A percentile compares a stretch with the other conserved stretches of the same genome.
Conservation (phyloP, 176 grass and related monocot genomes). For the Saccharum spontaneum region DNA sequence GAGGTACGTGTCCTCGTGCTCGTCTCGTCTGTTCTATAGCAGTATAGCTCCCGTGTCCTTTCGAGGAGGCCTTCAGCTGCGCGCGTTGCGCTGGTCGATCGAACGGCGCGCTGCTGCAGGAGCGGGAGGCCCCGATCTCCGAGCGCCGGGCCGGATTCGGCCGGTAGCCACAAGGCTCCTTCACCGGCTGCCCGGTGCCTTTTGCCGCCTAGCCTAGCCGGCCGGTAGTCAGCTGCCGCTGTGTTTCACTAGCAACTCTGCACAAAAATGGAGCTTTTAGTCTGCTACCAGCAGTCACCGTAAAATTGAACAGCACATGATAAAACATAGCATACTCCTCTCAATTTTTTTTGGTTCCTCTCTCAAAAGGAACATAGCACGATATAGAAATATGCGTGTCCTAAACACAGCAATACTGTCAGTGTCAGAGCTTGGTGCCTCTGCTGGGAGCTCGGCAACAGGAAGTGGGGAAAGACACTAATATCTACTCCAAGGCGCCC, state of each 20-base stretch:
- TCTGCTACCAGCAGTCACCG: background rate
- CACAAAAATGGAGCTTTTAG: background rate
- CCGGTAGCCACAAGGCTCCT: background rate
- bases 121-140: too few species aligned
- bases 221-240: background rate
- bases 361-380: background rate
- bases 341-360: background rate
- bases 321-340: background rate
- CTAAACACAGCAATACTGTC: background rate
- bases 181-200: background rate
- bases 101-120: background rate
- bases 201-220: background rate
- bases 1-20: conserved; percentile 25
- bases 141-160: background rate
- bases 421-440: background rate
- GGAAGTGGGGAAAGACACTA: background rate
- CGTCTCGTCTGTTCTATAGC: background rate
- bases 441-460: conserved; percentile 9
- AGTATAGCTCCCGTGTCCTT: background rate
- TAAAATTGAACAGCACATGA: background rate
- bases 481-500: conserved; percentile 9
- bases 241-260: too few species aligned
- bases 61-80: background rate
- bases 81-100: too few species aligned
- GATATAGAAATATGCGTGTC: background rate